Base-by-base conservation (phyloP, 2,329 filamentous ascomycete genomes). In the Fusarium buharicum region DNA sequence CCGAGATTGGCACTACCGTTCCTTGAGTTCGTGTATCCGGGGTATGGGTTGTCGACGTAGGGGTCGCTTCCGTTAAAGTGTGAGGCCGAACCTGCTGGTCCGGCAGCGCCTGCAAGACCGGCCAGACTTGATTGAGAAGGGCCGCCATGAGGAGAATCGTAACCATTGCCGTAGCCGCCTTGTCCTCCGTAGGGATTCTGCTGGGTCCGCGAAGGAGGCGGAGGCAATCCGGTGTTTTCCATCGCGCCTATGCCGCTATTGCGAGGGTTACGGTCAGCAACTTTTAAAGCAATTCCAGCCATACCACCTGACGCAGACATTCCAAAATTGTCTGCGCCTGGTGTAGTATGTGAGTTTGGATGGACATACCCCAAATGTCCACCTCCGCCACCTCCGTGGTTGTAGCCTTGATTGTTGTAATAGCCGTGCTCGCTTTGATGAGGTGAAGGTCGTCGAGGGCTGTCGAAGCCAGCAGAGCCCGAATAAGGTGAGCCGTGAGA, bases 251-350 rank as follows among this genome's bases (percentile, higher is more conserved):
- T 67, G 20, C 87, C 89, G 74, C 87, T 89, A 66, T 89, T 84
- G 59, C 87, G 80, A 59, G 85, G 81, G 75, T 88, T 85, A 47
- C 81, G 82, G 67, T 89, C 87, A 45, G 89, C 88, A 44, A 90
- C 84, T 51, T 80, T 85, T 68, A 87, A 81, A 34, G 89, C 88
- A 57, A 91, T 85, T 50, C 87, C 88, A 27, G 87, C 81, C 74
- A 92, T 86, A 52, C 87, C 89, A 66, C 87, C 89, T 18, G 82
- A 81, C 14, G 89, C 85, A 34, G 79, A 74, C 45, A 85, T 80
- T 58, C 88, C 82, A 63, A 89, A 85, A 72, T 91, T 91, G 76
- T 92, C 88, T 59, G 85, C 82, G 30, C 86, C 88, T 2, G 86
- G 86, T 1, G 87, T 76, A 68, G 77, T 81, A 64, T 72, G 65